phyloP scores from a whole-genome alignment of 1,284 basidiomycete species.

The Melampsora abietis-canadensis region DNA sequence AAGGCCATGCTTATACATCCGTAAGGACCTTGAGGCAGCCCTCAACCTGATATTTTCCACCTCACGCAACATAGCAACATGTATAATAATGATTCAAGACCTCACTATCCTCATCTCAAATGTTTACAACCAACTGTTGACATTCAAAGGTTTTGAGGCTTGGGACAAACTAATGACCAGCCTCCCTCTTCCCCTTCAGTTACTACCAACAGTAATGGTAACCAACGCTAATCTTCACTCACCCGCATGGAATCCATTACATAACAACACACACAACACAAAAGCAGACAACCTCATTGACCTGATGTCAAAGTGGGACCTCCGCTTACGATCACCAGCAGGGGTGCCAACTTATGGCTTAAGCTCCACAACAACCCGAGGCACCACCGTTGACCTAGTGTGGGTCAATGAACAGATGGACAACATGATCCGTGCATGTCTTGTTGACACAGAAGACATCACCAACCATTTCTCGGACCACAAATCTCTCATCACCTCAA shows the following conservation, averaged over 20 bases:
- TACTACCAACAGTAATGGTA: not conserved
- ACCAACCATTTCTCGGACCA: conserved; percentile 27
- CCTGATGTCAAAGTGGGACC: not conserved
- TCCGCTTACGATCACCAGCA: not conserved
- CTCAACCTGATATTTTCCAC: not conserved
- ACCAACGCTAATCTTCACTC: not conserved
- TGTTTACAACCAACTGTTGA: not conserved
- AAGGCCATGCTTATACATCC: not conserved
- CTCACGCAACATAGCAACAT: not conserved
- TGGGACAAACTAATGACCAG: not conserved
- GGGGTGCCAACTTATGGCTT: not conserved
- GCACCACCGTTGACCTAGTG: conserved; percentile 4
- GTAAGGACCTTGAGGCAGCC: not conserved
- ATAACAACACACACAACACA: not conserved
- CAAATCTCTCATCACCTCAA: conserved; percentile 12
- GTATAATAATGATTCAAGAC: not conserved
- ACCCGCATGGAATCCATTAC: not conserved
- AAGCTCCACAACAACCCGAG: not conserved
- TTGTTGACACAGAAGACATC: not conserved
- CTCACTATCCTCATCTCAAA: not conserved
- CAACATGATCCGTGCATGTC: not conserved
- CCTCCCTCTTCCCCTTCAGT: not conserved
- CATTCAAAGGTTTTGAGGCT: not conserved
- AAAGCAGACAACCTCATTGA: not conserved
- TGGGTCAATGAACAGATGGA: not conserved